Base-by-base conservation (phyloP, 139 green algal species). In the Axilococcus clingmanii region DNA sequence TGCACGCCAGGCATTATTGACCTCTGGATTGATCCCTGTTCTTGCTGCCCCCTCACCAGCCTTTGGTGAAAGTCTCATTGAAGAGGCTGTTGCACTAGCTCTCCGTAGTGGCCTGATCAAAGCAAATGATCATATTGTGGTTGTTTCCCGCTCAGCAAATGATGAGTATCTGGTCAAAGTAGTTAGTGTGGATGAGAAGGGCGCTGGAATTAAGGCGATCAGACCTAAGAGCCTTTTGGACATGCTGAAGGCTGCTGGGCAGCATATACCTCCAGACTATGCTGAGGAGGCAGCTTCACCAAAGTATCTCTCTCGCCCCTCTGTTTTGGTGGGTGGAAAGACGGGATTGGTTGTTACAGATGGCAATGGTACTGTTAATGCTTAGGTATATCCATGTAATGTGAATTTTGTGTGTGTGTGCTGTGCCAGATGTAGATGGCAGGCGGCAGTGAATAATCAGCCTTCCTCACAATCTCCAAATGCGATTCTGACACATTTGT, bases 1-100 rank as follows among this genome's bases (percentile, higher is more conserved):
- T 1, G 85, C 86, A 20, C 78, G 86, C 6, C 85, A 94, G 64
- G 84, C 78, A 54, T 69, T 87, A 20, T 55, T 95, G 30, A 69
- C 63, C 28, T 76, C 77, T 19, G 83, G 81, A 49, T 68, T 95
- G 27, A 62, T 91, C 56, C 86, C 86, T 25, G 77, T 93, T 56
- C 75, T 95, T 36, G 86, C 86, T 0, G 73, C 84, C 3, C 83
- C 84, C 16, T 74, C 69, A 15, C 73, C 79, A 17, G 66, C 53
- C 14, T 77, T 69, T 40, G 72, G 72, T 24, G 73, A 79, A 54
- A 51, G 52, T 15, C 54, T 87, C 50, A 59, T 89, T 37, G 63
- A 85, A 51, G 82, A 93, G 54, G 78, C 80, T 5, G 57, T 73
- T 19, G 20, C 20, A 20, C 74, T 82, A 59, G 76, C 75, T 23